These are phyloP conservation scores for Karstenula rhodostoma DNA, from an alignment of 2,329 filamentous ascomycete genomes.

Conservation along the genomic window DNA sequence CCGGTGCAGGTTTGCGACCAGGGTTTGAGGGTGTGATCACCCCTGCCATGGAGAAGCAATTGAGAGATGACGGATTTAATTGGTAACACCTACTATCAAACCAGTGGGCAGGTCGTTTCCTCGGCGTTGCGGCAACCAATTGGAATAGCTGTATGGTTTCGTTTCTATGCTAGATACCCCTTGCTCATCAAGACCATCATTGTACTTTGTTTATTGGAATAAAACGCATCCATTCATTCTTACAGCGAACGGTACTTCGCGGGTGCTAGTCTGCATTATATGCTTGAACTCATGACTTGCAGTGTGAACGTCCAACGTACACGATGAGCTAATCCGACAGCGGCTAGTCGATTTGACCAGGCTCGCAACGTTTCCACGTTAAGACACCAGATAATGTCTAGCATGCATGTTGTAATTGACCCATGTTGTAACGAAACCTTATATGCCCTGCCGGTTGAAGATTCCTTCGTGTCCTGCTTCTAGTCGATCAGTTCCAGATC, in stretches of 20 bases:
- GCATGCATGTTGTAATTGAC: neutral
- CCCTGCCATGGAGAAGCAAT: constrained; percentile 23
- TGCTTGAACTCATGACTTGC: too few relatives aligned
- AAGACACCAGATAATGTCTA: neutral
- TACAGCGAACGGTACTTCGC: neutral
- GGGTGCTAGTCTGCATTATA: neutral
- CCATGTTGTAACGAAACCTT: neutral
- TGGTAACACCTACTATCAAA: constrained; percentile 23
- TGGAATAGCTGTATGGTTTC: neutral
- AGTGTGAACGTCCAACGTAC: neutral
- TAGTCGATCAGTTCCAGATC: constrained; percentile 3
- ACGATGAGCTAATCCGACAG: neutral
- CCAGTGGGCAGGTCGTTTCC: neutral
- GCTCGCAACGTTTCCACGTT: neutral
- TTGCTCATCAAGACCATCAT: neutral
- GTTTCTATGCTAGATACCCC: constrained; percentile 11
- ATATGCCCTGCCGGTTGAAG: too few relatives aligned
- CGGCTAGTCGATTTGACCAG: neutral
- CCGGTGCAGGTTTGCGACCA: constrained; percentile 35
- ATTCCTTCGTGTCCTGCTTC: neutral
- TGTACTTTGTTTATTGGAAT: neutral
- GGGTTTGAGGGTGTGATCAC: constrained; percentile 40
- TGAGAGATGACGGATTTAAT: constrained; percentile 30
- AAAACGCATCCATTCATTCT: neutral
- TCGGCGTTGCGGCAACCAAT: constrained; percentile 1